A percentile compares a stretch with the other conserved stretches of the same genome.
Conservation (phyloP, 352 stramenopile species). For the Thalassiosira livingstoniorum region DNA sequence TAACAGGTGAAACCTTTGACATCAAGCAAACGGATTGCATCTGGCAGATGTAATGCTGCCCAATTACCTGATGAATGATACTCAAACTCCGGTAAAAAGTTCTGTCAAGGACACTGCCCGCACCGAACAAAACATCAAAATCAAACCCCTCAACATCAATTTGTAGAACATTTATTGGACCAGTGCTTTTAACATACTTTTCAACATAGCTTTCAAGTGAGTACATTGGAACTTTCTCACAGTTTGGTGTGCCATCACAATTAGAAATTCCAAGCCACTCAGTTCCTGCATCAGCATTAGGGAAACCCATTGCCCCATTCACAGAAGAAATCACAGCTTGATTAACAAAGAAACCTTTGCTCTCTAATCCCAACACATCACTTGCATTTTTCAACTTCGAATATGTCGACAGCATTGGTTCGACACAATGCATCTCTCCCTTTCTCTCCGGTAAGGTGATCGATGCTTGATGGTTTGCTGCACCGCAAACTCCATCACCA, state of each 20-base stretch:
- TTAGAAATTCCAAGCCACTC: neutral
- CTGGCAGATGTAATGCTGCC: neutral
- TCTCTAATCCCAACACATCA: neutral
- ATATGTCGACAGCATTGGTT: slow-evolving; percentile 53
- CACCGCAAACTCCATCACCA: neutral
- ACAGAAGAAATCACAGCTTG: slow-evolving; percentile 12
- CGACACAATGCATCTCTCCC: slow-evolving; percentile 60
- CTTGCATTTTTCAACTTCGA: slow-evolving; percentile 8
- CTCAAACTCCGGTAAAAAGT: slow-evolving; percentile 71
- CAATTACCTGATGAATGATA: slow-evolving; percentile 33
- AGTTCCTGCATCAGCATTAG: neutral
- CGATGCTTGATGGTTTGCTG: neutral
- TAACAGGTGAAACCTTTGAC: slow-evolving; percentile 30
- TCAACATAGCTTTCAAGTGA: slow-evolving; percentile 26
- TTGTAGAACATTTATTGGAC: slow-evolving; percentile 57
- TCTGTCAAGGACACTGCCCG: slow-evolving; percentile 21
- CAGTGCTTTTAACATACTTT: slow-evolving; percentile 2
- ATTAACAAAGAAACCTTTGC: slow-evolving; percentile 5
- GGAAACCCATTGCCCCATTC: slow-evolving; percentile 9
- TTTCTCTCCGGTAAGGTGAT: neutral
- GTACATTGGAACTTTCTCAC: slow-evolving; percentile 11
- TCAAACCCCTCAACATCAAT: slow-evolving; percentile 74
- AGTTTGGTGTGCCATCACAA: neutral
- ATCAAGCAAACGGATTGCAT: neutral
- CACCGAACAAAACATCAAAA: slow-evolving; percentile 57